Evolutionary conservation across 441 rosid species (phyloP).

Genomic region (Adansonia gregorii): DNA sequence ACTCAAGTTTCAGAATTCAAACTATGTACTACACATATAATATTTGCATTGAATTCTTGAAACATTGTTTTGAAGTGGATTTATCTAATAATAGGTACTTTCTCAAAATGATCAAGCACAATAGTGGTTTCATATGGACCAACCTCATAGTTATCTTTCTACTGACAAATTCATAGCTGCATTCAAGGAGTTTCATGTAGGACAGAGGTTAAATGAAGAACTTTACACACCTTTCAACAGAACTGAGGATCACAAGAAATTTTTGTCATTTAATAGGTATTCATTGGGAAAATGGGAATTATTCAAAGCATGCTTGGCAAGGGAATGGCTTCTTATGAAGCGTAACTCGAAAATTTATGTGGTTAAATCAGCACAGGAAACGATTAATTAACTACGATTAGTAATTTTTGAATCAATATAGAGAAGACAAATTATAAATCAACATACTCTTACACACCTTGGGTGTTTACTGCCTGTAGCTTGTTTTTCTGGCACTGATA

Average conservation of each 20-base stretch:
- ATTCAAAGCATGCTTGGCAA: slow-evolving; percentile 53
- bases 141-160: slow-evolving; percentile 46
- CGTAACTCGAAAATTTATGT: slow-evolving; percentile 47
- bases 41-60: not conserved
- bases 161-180: slow-evolving; percentile 40
- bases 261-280: slow-evolving; percentile 43
- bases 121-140: slow-evolving; percentile 51
- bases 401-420: not conserved
- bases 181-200: slow-evolving; percentile 42
- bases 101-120: slow-evolving; percentile 66
- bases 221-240: slow-evolving; percentile 42
- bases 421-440: not conserved
- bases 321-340: slow-evolving; percentile 64
- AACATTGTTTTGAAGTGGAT: not conserved
- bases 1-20: not conserved
- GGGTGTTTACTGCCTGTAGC: slow-evolving; percentile 40
- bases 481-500: slow-evolving; percentile 48
- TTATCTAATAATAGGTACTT: slow-evolving; percentile 38
- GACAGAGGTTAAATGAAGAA: slow-evolving; percentile 36
- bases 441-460: not conserved
- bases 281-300: slow-evolving; percentile 51
- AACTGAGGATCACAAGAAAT: slow-evolving; percentile 29
- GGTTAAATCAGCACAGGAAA: slow-evolving; percentile 52
- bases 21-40: not conserved
- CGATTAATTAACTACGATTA: not conserved